Evolutionary conservation across 1,139 yeast genomes (phyloP), one percentile per base, ranked within the genome.

Genomic region (Kazachstania sp.): DNA sequence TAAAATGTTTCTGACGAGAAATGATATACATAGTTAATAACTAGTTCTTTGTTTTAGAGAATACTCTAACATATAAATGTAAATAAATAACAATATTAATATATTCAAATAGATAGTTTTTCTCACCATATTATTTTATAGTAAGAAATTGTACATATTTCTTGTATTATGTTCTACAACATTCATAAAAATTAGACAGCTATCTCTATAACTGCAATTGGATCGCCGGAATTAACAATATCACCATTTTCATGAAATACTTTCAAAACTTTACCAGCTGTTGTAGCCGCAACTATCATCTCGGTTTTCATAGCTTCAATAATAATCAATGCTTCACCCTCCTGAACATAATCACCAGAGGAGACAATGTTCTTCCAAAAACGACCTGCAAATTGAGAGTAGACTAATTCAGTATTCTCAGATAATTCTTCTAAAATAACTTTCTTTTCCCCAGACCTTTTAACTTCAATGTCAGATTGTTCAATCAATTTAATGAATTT

Each of bases 271-370:
- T 78, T 86, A 57, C 97, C 97, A 9, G 70, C 72, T 45, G 67
- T 74, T 3, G 95, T 76, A 16, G 97, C 80, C 50, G 70, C 72
- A 39, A 90, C 95, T 44, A 81, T 78, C 96, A 92, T 88, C 67
- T 92, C 98, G 0, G 98, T 92, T 73, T 92, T 92, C 97, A 92
- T 92, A 46, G 97, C 97, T 67, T 92, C 97, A 49, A 92, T 86
- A 46, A 92, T 87, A 53, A 92, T 77, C 54, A 92, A 72, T 4
- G 88, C 88, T 59, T 86, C 92, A 34, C 90, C 95, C 49, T 71
- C 75, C 46, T 71, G 71, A 31, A 92, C 95, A 20, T 56, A 68
- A 56, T 85, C 94, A n/a, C 96, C 97, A 41, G 77, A 90, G 47
- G 74, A 70, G 32, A 84, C 95, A 56, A 88, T 72, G 2, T 94